A percentile compares a stretch with the other conserved stretches of the same genome.
Evolutionary conservation across 2,329 filamentous ascomycete genomes (phyloP).

Genomic region (Aspergillus sp.): DNA sequence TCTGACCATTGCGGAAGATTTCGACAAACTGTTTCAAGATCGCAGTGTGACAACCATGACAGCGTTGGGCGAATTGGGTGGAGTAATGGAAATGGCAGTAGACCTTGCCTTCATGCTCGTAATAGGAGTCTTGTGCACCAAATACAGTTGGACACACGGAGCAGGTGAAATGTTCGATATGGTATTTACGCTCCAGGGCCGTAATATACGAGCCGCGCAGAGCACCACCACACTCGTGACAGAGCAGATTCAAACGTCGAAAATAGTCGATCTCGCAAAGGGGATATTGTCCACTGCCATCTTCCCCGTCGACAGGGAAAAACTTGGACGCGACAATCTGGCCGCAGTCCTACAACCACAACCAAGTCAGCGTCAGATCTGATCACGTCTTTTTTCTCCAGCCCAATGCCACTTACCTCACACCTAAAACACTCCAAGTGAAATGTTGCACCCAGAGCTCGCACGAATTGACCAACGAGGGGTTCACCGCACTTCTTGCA

Average conservation of each 20-base stretch:
- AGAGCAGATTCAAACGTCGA: conserved; percentile 79
- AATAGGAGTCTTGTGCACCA: conserved; percentile 95
- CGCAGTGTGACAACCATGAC: conserved; percentile 92
- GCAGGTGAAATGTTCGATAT: conserved; percentile 98
- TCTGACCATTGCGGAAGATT: conserved; percentile 94
- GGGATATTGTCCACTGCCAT: conserved; percentile 76
- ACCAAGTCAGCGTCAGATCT: conserved; percentile 12
- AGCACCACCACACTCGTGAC: conserved; percentile 84
- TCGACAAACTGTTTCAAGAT: conserved; percentile 99
- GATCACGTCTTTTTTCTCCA: neutral
- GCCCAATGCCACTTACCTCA: conserved; percentile 56
- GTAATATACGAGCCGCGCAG: conserved; percentile 97
- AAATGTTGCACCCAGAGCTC: conserved; percentile 86
- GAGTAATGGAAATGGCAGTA: conserved; percentile 99
- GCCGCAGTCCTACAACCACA: conserved; percentile 68
- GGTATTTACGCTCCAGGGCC: conserved; percentile 93
- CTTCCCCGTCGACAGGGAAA: conserved; percentile 90
- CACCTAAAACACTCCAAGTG: conserved; percentile 98
- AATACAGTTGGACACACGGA: conserved; percentile 97
- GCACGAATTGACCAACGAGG: conserved; percentile 90
- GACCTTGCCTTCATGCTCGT: conserved; percentile 92
- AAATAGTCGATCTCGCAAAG: conserved; percentile 99
- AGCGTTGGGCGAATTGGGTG: conserved; percentile 90
- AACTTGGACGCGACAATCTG: conserved; percentile 98
- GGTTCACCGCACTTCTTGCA: conserved; percentile 83